Evolutionary conservation across 2,329 filamentous ascomycete genomes (phyloP).

Genomic region (Leptographium radiaticola): DNA sequence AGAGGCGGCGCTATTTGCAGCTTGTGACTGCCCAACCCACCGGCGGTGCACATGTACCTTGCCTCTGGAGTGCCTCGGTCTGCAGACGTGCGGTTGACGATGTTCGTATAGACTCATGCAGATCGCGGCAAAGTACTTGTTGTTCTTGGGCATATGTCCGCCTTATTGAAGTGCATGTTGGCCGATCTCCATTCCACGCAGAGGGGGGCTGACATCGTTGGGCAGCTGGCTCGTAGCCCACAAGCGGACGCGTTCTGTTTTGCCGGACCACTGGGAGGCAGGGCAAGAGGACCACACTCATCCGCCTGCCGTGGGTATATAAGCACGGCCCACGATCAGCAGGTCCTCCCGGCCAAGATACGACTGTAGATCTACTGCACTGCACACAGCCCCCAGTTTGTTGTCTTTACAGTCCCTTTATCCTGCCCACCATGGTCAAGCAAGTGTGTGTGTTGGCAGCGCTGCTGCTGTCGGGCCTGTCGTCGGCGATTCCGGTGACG

Average conservation of each 20-base stretch:
- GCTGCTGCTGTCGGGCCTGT: background rate
- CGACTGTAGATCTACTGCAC: background rate
- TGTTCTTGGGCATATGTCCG: background rate
- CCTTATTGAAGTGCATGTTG: background rate
- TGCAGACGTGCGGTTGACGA: background rate
- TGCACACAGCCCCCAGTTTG: background rate
- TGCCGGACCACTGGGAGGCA: no score
- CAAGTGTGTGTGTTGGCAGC: background rate
- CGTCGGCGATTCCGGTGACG: background rate
- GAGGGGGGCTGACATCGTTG: background rate
- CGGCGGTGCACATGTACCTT: background rate
- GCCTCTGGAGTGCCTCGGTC: background rate
- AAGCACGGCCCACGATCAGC: background rate
- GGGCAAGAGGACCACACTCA: no score
- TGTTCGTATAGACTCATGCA: background rate
- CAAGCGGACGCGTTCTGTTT: background rate
- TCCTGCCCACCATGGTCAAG: background rate
- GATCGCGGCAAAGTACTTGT: background rate
- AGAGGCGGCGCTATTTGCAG: background rate
- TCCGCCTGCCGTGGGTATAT: background rate
- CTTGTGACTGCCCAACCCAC: background rate
- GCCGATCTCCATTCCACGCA: background rate
- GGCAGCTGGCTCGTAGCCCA: background rate
- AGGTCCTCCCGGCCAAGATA: background rate
- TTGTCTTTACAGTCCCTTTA: background rate